These are phyloP conservation scores for Candida schatavii DNA, from an alignment of 805 yeast species.

Conservation along the genomic window DNA sequence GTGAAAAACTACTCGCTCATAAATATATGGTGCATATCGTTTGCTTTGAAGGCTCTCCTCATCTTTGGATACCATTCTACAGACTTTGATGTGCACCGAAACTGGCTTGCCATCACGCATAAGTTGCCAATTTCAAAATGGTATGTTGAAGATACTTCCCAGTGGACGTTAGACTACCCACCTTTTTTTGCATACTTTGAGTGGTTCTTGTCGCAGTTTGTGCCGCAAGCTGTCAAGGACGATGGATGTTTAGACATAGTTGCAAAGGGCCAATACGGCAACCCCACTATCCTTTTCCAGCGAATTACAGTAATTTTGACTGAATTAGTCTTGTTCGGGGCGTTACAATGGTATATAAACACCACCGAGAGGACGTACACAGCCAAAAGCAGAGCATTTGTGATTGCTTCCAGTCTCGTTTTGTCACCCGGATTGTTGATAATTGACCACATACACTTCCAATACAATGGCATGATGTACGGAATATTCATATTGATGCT, in stretches of 20 bases:
- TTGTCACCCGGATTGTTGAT: slow-evolving; percentile 88
- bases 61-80: slow-evolving; percentile 81
- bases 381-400: slow-evolving; percentile 55
- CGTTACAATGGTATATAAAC: slow-evolving; percentile 70
- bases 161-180: slow-evolving; percentile 97
- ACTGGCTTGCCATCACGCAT: slow-evolving; percentile 92
- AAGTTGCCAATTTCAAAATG: slow-evolving; percentile 71
- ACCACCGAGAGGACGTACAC: slow-evolving; percentile 31
- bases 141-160: slow-evolving; percentile 76
- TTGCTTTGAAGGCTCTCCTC: slow-evolving; percentile 33
- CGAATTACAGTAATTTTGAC: slow-evolving; percentile 74
- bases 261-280: slow-evolving; percentile 62
- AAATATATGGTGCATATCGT: slow-evolving; percentile 35
- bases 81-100: slow-evolving; percentile 95
- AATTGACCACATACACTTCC: slow-evolving; percentile 95
- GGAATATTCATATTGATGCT: slow-evolving; percentile 77
- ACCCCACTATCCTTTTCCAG: slow-evolving; percentile 82
- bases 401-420: slow-evolving; percentile 76
- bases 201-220: slow-evolving; percentile 69
- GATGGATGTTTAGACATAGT: slow-evolving; percentile 82
- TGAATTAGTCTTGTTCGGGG: slow-evolving; percentile 66
- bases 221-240: slow-evolving; percentile 55
- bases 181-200: slow-evolving; percentile 98
- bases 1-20: slow-evolving; percentile 21
- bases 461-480: slow-evolving; percentile 91